phyloP scores from a whole-genome alignment of 176 grass and related monocot species.

The Bromus sterilis region DNA sequence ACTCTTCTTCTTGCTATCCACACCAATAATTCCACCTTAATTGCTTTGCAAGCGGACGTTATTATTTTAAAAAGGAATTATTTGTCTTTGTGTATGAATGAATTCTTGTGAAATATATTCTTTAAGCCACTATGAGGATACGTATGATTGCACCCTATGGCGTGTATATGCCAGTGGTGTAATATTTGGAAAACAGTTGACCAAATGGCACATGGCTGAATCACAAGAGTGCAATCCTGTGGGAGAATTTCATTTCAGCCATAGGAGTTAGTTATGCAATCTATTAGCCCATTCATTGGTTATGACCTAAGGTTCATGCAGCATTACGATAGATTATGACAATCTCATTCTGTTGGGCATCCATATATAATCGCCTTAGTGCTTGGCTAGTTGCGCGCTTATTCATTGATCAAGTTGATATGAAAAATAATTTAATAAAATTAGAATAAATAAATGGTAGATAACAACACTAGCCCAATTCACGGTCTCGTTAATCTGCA shows the following conservation, averaged over 20 bases:
- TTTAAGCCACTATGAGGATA: not conserved
- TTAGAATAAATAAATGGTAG: too few relatives aligned
- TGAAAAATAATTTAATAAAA: too few relatives aligned
- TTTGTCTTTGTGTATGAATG: not conserved
- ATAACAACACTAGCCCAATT: not conserved
- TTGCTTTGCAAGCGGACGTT: not conserved
- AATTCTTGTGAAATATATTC: not conserved
- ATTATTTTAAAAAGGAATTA: not conserved
- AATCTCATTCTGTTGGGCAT: not conserved
- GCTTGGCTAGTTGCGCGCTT: too few relatives aligned
- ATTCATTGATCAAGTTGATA: not conserved
- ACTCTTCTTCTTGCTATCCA: slow-evolving; percentile 7
- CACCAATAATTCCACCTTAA: not conserved
- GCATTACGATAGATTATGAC: not conserved
- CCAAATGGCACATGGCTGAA: not conserved
- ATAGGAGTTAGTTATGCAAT: not conserved
- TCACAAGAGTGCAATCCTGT: not conserved
- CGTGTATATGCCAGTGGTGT: not conserved
- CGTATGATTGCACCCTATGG: not conserved
- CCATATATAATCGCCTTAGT: not conserved
- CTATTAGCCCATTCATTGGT: not conserved
- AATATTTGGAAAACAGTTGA: not conserved
- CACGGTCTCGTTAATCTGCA: too few relatives aligned
- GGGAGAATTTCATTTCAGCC: not conserved
- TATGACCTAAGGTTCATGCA: not conserved